phyloP scores from a whole-genome alignment of 164 flowering plant species.

The Litsea cubeba region DNA sequence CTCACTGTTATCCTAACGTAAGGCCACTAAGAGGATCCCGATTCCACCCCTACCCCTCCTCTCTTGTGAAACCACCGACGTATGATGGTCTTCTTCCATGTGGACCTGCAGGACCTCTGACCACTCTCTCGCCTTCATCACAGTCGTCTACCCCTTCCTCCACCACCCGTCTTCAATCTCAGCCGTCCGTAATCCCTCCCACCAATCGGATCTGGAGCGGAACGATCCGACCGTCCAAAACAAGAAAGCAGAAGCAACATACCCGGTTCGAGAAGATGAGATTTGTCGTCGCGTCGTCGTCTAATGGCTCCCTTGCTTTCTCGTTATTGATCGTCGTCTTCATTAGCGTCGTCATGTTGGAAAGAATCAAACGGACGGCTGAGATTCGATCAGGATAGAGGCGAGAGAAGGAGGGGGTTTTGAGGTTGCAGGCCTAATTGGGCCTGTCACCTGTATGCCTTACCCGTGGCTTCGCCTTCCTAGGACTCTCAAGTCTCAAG shows the following conservation, averaged over 20 bases:
- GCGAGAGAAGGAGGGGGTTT: too few species aligned
- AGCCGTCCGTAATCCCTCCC: background rate
- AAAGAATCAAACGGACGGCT: too few species aligned
- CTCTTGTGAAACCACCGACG: slow-evolving; percentile 58
- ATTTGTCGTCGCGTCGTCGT: background rate
- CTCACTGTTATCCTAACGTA: too few species aligned
- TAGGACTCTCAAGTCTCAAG: too few species aligned
- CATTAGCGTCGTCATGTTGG: too few species aligned
- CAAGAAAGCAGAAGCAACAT: background rate
- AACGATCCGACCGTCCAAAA: background rate
- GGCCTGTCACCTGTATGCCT: too few species aligned
- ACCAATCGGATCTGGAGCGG: background rate
- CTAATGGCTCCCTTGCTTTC: background rate
- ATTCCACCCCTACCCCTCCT: slow-evolving; percentile 23
- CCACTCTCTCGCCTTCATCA: slow-evolving; percentile 61
- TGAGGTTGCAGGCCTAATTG: too few species aligned
- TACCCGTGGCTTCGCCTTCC: too few species aligned
- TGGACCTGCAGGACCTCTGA: slow-evolving; percentile 82
- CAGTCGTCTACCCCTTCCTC: slow-evolving; percentile 15
- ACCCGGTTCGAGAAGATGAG: background rate
- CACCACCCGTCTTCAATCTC: slow-evolving; percentile 20
- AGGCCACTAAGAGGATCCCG: slow-evolving; percentile 31
- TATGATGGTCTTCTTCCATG: slow-evolving; percentile 88
- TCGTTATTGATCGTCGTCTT: too few species aligned
- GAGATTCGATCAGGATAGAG: too few species aligned